Evolutionary conservation across 2,329 filamentous ascomycete species (phyloP), one percentile per base, ranked within the genome.

Genomic region (Diaporthe citri): DNA sequence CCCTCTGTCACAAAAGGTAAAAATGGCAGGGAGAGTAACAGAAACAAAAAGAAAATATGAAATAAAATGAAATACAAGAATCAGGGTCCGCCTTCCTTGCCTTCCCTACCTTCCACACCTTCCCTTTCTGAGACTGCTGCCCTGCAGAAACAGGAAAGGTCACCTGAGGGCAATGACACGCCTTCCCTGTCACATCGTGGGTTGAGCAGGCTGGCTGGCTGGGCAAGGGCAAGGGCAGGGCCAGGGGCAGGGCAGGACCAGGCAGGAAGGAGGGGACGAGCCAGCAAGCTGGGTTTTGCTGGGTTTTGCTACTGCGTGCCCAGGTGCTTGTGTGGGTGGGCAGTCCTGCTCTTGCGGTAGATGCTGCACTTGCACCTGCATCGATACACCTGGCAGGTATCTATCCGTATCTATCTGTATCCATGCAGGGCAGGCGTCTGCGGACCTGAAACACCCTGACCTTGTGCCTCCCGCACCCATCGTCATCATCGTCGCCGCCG

Each of bases 211-310:
- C 60, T 46, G 22, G 46, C 34, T 52, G 34, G 48, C 15, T 69
- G 64, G 64, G 64, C 34, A 55, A 41, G 46, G 46, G 46, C 64
- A 67, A 12, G n/a, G 64, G 46, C 3, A 12, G 22, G 3, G 46
- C 60, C 20, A 67, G 31, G 48, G 64, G 10, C 46, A 39, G 34
- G 48, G 64, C 48, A 41, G 64, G 34, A 28, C 64, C 22, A 69
- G 64, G 64, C 64, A 69, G 41, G 64, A 69, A 55, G 64, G 64
- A 69, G 64, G 64, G 64, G 64, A 41, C 64, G 64, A 39, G 48
- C 64, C 64, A 52, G 64, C 46, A 69, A 41, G 64, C 48, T 69
- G 64, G 64, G 64, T 69, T 69, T 59, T 59, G 46, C 48, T 51
- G 41, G 64, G 64, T 69, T 69, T 59, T 59, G 46, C 48, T 51